These are phyloP conservation scores for Coemansia sp. DNA, from an alignment of 192 early-diverging fungal species.

Conservation along the genomic window DNA sequence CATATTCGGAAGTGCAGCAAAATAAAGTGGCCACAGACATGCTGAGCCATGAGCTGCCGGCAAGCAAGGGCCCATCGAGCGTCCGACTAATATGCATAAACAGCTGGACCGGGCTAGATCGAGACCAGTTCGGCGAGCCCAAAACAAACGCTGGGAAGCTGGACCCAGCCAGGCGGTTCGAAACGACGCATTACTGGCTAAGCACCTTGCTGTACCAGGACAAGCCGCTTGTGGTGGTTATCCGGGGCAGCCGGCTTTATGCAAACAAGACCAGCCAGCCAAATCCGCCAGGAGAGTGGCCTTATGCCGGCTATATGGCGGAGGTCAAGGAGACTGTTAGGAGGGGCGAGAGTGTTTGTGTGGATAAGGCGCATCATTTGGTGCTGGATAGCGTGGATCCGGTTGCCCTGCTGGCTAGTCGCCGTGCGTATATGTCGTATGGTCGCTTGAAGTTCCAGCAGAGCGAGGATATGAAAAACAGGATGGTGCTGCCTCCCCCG, in stretches of 20 bases:
- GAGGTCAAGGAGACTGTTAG: not conserved
- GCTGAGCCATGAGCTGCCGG: too few relatives aligned
- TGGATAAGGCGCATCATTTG: not conserved
- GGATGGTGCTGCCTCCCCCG: too few relatives aligned
- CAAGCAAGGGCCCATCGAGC: too few relatives aligned
- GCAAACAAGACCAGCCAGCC: not conserved
- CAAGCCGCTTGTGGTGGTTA: not conserved
- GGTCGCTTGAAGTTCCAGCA: not conserved
- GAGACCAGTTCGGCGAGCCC: too few relatives aligned
- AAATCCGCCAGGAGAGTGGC: not conserved
- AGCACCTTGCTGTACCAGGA: conserved; percentile 12
- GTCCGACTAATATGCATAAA: too few relatives aligned
- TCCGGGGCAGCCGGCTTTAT: conserved; percentile 5
- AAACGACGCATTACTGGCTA: not conserved
- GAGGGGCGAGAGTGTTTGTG: not conserved
- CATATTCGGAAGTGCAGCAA: too few relatives aligned
- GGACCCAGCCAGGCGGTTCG: not conserved
- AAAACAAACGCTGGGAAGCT: too few relatives aligned
- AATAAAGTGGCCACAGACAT: too few relatives aligned
- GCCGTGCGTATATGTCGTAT: not conserved
- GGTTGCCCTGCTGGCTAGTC: not conserved
- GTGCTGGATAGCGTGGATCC: not conserved
- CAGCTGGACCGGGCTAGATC: too few relatives aligned
- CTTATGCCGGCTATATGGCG: not conserved
- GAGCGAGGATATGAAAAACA: not conserved